These are phyloP conservation scores for Tritrichomonas foetus DNA, from an alignment of 208 protist species.

Conservation along the genomic window DNA sequence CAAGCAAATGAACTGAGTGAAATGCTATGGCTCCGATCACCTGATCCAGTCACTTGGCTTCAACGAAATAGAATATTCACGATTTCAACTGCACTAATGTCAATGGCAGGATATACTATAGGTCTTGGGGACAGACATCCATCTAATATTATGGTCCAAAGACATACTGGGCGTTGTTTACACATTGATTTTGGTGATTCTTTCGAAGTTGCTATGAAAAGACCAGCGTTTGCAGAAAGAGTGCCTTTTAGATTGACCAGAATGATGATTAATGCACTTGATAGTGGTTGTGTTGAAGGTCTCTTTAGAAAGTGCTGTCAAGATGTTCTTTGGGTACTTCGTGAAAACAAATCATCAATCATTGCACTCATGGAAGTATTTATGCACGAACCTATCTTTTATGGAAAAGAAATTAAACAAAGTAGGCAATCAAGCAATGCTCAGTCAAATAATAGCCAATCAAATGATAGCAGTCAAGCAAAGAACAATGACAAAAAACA, in stretches of 20 bases:
- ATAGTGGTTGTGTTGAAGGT: conserved; percentile 64
- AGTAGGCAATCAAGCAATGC: neutral
- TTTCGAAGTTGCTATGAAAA: conserved; percentile 50
- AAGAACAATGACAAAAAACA: too few relatives aligned
- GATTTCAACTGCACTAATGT: conserved; percentile 24
- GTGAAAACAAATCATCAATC: conserved; percentile 47
- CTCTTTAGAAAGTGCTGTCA: conserved; percentile 75
- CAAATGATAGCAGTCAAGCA: too few relatives aligned
- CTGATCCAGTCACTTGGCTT: neutral
- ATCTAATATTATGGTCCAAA: conserved; percentile 48
- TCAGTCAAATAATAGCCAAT: too few relatives aligned
- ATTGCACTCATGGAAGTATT: conserved; percentile 52
- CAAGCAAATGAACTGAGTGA: neutral
- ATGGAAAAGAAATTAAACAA: neutral
- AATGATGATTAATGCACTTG: conserved; percentile 58
- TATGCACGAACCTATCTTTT: conserved; percentile 48
- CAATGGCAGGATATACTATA: conserved; percentile 35
- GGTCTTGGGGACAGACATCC: conserved; percentile 40
- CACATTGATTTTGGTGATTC: conserved; percentile 56
- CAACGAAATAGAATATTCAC: neutral
- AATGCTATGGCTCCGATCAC: neutral
- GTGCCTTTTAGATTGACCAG: conserved; percentile 60
- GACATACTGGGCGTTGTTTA: conserved; percentile 51
- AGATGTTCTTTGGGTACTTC: conserved; percentile 46
- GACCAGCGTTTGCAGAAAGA: conserved; percentile 47